Base-by-base conservation (phyloP, 805 yeast species). In the Clavispora carvajalis region DNA sequence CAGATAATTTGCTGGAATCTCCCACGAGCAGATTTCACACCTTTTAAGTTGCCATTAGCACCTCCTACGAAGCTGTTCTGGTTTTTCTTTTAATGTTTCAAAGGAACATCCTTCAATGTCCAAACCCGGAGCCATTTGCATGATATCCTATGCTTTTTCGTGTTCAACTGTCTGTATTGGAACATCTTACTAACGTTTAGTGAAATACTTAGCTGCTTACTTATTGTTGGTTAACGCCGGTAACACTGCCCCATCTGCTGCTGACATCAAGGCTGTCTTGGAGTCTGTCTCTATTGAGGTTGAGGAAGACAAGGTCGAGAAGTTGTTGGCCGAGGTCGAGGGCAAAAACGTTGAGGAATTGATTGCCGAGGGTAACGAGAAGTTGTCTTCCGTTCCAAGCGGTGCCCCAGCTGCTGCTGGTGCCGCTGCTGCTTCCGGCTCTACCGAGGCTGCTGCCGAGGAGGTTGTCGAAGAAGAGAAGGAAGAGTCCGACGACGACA, bases 121-220 rank as follows among this genome's bases (percentile, higher is more conserved):
- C n/a, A n/a, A n/a, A n/a, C n/a, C n/a, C n/a, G n/a, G n/a, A n/a
- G n/a, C n/a, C n/a, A n/a, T n/a, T n/a, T n/a, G n/a, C n/a, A n/a
- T n/a, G n/a, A n/a, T n/a, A n/a, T n/a, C n/a, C n/a, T n/a, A n/a
- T n/a, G n/a, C n/a, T n/a, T n/a, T n/a, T n/a, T n/a, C n/a, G n/a
- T n/a, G n/a, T n/a, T n/a, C n/a, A n/a, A n/a, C n/a, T n/a, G n/a
- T n/a, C n/a, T n/a, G n/a, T n/a, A n/a, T n/a, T n/a, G n/a, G n/a
- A n/a, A n/a, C n/a, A n/a, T n/a, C n/a, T n/a, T 57, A 58, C 64
- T 59, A 59, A 60, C 63, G 22, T 21, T 25, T 37, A 65, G 67
- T 66, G 72, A 66, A 65, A 64, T 66, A 66, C 70, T 61, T 66
- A 58, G 72, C 72, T 60, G 72, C 72, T 56, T 66, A 66, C 69